Evolutionary conservation across 2,329 filamentous ascomycete genomes (phyloP), one percentile per base, ranked within the genome.

Genomic region (Tolypocladium tropicale): DNA sequence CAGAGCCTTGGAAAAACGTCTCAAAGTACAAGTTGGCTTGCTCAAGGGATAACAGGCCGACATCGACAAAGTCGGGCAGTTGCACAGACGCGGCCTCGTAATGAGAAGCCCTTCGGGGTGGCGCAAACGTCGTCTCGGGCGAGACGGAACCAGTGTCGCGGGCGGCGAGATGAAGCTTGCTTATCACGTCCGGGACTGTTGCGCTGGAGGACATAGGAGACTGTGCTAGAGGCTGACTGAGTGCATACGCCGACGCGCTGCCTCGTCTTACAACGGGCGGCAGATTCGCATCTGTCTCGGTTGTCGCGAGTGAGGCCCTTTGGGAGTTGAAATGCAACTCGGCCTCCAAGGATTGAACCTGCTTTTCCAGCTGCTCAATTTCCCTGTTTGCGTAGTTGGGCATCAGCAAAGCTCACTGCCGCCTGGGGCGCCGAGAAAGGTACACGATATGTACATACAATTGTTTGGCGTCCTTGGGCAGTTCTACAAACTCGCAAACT

Each of bases 1-100:
- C 59, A 39, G 64, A 67, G 12, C 65, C 65, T 34, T 60, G 57
- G 46, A 66, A 67, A 54, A 67, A 67, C 14, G 61, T 58, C 2
- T 53, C 16, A 41, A 64, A 64, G 41, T 66, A 67, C 1, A 37
- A 36, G 1, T 57, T 54, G 3, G 64, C 65, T 21, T 66, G 62
- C 16, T 64, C 58, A 6, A 52, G 23, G 11, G 62, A 59, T 16
- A 65, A 51, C 10, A 67, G 52, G 2, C 64, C 63, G 6, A 57
- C 52, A 21, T 59, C 55, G 32, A 66, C 41, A 21, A 64, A 59
- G 51, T 67, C 64, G 2, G 61, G 59, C 3, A 60, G 32, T 12
- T 52, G 25, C 1, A 60, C 39, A 18, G 50, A 21, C 11, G 39
- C 34, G 30, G 33, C 21, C 4, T 52, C 50, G 34, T 36, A 52